Conservation (phyloP, 2,329 filamentous ascomycete species). For the Penicillium italicum region DNA sequence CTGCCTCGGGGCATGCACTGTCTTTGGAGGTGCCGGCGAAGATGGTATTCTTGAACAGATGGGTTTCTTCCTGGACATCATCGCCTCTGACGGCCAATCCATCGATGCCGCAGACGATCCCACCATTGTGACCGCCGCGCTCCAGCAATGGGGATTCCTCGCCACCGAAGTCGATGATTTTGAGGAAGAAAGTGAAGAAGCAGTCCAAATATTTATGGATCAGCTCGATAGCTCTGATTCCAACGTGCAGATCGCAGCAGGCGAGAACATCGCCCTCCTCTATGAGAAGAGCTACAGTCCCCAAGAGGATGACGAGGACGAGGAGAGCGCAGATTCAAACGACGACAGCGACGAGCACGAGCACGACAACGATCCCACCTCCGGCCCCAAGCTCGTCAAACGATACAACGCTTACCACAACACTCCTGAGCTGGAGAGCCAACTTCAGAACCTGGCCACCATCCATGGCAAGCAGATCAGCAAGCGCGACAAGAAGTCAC, state of each 20-base stretch:
- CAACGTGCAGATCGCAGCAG: conserved; percentile 71
- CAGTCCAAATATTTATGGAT: conserved; percentile 77
- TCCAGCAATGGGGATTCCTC: conserved; percentile 76
- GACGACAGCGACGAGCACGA: conserved; percentile 46
- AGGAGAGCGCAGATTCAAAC: conserved; percentile 38
- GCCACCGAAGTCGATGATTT: conserved; percentile 74
- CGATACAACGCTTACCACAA: conserved; percentile 66
- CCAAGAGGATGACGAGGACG: conserved; percentile 58
- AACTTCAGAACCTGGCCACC: conserved; percentile 57
- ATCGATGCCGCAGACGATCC: conserved; percentile 69
- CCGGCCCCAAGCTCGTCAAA: conserved; percentile 51
- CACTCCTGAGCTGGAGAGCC: conserved; percentile 57
- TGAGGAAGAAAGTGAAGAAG: conserved; percentile 64
- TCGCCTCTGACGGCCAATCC: conserved; percentile 72
- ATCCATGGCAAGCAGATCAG: conserved; percentile 60
- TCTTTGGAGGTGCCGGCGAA: conserved; percentile 70
- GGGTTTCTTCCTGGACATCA: conserved; percentile 70
- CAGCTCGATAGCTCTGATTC: conserved; percentile 74
- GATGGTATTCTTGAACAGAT: conserved; percentile 68
- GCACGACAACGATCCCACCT: conserved; percentile 38
- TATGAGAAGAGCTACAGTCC: conserved; percentile 69
- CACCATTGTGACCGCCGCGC: conserved; percentile 67
- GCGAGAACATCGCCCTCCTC: conserved; percentile 75
- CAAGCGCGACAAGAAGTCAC: conserved; percentile 62
- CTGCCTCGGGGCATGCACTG: conserved; percentile 66